Conservation (phyloP, 371 early-diverging fungal genomes). For the Zychaea mexicana region DNA sequence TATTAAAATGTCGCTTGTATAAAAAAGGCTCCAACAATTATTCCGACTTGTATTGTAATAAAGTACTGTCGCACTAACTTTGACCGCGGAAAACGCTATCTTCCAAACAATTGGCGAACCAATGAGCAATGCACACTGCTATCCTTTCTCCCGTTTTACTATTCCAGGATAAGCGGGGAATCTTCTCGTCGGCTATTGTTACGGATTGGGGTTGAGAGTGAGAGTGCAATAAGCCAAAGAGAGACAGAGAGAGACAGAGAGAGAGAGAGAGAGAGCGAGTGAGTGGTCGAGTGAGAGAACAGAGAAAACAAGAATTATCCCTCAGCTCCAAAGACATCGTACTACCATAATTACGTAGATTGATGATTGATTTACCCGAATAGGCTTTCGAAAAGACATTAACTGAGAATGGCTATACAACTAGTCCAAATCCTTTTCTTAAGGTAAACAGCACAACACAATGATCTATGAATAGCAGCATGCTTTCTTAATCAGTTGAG, state of each 20-base stretch:
- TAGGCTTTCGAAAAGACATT: too few species aligned
- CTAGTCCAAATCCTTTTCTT: too few species aligned
- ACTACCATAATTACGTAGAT: too few species aligned
- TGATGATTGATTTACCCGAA: too few species aligned
- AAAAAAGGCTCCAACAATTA: background rate
- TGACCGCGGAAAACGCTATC: background rate
- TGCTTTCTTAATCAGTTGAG: background rate
- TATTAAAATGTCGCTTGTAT: background rate
- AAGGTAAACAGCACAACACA: background rate
- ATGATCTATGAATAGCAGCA: background rate
- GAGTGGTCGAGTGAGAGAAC: too few species aligned
- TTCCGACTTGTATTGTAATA: background rate
- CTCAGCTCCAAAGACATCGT: background rate
- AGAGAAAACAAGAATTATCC: background rate
- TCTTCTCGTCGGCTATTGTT: background rate
- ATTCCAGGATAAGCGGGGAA: background rate
- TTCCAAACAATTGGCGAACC: background rate
- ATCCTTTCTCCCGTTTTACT: background rate
- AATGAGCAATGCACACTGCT: background rate
- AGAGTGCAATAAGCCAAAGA: too few species aligned
- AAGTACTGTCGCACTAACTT: constrained; percentile 4
- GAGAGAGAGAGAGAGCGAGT: too few species aligned
- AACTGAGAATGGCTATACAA: too few species aligned
- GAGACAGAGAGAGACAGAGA: too few species aligned
- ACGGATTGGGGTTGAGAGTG: background rate